phyloP scores from a whole-genome alignment of 257 asterid species.

The Leptodermis oblonga region DNA sequence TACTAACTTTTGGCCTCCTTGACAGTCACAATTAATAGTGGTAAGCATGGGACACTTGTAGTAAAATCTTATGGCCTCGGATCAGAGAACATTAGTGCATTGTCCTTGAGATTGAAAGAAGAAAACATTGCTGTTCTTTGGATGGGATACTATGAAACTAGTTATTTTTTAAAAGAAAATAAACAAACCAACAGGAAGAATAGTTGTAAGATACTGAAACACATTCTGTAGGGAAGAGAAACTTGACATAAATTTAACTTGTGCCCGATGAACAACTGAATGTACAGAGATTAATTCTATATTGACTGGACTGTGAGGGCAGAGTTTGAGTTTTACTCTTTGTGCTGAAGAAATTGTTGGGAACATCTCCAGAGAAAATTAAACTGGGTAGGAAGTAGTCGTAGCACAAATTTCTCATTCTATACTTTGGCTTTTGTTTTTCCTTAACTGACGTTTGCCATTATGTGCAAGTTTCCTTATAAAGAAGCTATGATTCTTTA shows the following conservation, averaged over 20 bases:
- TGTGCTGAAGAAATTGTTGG: background rate
- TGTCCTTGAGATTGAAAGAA: background rate
- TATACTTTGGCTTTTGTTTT: background rate
- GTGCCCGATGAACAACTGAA: background rate
- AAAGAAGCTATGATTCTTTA: background rate
- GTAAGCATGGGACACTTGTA: background rate
- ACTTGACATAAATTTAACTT: background rate
- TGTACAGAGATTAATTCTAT: background rate
- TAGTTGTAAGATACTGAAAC: conserved; percentile 1
- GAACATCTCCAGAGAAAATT: background rate
- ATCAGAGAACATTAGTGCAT: background rate
- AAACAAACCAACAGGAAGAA: background rate
- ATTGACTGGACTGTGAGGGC: background rate
- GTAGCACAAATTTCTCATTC: background rate
- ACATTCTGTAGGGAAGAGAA: background rate
- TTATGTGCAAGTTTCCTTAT: conserved; percentile 3
- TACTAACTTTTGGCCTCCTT: background rate
- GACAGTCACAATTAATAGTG: background rate
- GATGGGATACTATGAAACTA: background rate
- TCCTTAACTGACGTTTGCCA: background rate
- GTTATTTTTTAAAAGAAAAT: background rate
- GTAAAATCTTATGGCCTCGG: background rate
- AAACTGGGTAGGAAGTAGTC: background rate
- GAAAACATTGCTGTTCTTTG: background rate
- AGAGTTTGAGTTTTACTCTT: background rate